These are phyloP conservation scores for Penicillium herquei DNA, from an alignment of 495 filamentous ascomycete species.

Conservation along the genomic window DNA sequence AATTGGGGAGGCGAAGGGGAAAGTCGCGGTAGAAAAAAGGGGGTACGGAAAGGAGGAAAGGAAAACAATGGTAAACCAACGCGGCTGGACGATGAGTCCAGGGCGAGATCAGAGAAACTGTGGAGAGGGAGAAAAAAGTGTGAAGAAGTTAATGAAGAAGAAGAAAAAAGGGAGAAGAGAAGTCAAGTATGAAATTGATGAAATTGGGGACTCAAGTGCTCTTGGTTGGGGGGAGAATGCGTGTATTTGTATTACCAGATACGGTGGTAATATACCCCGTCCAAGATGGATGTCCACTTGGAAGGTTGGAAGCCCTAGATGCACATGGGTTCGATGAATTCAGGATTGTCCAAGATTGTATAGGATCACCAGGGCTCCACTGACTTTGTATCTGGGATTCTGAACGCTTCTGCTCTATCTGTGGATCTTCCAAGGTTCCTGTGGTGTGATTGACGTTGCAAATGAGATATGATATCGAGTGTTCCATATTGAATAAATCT, in stretches of 20 bases:
- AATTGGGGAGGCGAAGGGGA: constrained; percentile 11
- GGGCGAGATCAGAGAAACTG: constrained; percentile 18
- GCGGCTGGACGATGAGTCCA: constrained; percentile 31
- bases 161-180: constrained; percentile 19
- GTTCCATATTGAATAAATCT: no score
- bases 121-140: constrained; percentile 6
- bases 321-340: not conserved
- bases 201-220: not conserved
- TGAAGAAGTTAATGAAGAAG: constrained; percentile 11
- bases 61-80: constrained; percentile 14
- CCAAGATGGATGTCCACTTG: no score
- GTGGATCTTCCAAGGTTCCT: no score
- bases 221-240: constrained; percentile 1
- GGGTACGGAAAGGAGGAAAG: not conserved
- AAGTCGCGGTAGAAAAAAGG: constrained; percentile 1
- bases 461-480: no score
- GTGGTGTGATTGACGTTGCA: no score
- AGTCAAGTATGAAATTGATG: constrained; percentile 12
- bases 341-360: not conserved
- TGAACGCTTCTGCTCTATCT: no score
- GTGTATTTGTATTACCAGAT: constrained; percentile 4
- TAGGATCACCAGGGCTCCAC: not conserved
- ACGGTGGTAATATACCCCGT: not conserved
- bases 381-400: no score
- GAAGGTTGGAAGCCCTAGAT: no score